Evolutionary conservation across 345 rosid species (phyloP).

Genomic region (Zanthoxylum bungeanum): DNA sequence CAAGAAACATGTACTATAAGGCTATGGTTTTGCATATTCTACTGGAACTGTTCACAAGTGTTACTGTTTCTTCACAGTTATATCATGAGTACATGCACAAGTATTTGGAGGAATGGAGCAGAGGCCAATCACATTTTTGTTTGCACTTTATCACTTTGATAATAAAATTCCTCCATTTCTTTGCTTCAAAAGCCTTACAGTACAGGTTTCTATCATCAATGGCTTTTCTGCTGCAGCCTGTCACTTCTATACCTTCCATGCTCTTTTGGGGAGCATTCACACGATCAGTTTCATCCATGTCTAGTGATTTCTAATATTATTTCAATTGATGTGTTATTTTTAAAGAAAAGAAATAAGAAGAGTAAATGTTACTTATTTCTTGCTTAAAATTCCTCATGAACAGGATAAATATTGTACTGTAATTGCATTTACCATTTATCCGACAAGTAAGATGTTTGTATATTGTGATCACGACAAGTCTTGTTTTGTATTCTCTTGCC

Average conservation of each 20-base stretch:
- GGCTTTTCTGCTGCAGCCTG: background rate
- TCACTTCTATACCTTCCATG: conserved; percentile 8
- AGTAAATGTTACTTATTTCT: background rate
- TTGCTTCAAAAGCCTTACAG: conserved; percentile 18
- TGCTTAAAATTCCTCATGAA: too few species aligned
- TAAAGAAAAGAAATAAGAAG: too few species aligned
- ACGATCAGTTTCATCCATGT: conserved; percentile 18
- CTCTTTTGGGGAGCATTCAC: conserved; percentile 26
- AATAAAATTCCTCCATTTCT: conserved; percentile 23
- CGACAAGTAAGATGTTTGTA: too few species aligned
- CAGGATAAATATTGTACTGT: too few species aligned
- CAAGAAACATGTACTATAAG: conserved; percentile 3
- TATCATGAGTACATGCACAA: background rate
- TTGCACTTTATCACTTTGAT: conserved; percentile 14
- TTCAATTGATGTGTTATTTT: background rate
- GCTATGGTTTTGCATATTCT: background rate
- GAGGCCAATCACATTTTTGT: background rate
- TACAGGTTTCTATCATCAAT: conserved; percentile 5
- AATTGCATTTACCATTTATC: too few species aligned
- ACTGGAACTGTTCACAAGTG: conserved; percentile 8
- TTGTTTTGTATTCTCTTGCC: too few species aligned
- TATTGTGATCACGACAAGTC: too few species aligned
- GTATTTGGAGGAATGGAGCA: background rate
- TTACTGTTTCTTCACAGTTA: background rate
- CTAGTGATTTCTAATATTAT: background rate